Evolutionary conservation across 2,329 filamentous ascomycete species (phyloP).

Genomic region (Xylariaceae sp.): DNA sequence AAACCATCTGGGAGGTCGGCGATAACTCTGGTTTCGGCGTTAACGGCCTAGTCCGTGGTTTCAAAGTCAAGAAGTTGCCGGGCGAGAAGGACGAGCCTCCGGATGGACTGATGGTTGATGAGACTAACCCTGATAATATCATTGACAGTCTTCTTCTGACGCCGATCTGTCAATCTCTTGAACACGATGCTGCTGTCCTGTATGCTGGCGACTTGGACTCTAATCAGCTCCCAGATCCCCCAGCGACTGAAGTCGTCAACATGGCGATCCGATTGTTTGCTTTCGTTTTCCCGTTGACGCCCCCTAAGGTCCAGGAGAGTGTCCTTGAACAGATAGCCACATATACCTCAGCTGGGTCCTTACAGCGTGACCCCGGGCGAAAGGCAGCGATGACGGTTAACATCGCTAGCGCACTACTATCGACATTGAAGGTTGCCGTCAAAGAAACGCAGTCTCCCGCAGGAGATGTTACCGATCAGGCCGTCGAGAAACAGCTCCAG

Average conservation of each 20-base stretch:
- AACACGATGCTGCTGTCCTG: constrained; percentile 81
- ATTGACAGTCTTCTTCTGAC: constrained; percentile 59
- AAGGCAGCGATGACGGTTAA: constrained; percentile 91
- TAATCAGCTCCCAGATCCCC: constrained; percentile 61
- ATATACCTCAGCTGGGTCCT: constrained; percentile 71
- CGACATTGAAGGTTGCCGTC: constrained; percentile 75
- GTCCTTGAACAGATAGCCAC: constrained; percentile 90
- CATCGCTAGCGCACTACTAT: constrained; percentile 73
- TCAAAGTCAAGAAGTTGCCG: constrained; percentile 64
- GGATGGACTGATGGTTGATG: constrained; percentile 42
- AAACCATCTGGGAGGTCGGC: constrained; percentile 89
- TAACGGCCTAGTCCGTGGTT: constrained; percentile 75
- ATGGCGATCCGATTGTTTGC: constrained; percentile 90
- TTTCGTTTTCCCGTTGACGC: constrained; percentile 82
- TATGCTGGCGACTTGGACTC: constrained; percentile 57
- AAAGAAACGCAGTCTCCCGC: constrained; percentile 69
- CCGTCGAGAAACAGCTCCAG: constrained; percentile 80
- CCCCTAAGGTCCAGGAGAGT: constrained; percentile 89
- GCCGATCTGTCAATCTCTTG: constrained; percentile 75
- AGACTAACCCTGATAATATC: constrained; percentile 56
- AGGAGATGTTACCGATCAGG: constrained; percentile 67
- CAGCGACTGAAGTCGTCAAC: constrained; percentile 90
- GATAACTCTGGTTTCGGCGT: constrained; percentile 96
- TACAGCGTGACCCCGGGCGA: constrained; percentile 81
- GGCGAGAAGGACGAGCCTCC: constrained; percentile 58